phyloP scores from a whole-genome alignment of 1,284 basidiomycete species.

The Apiotrichum mycotoxinovorans region DNA sequence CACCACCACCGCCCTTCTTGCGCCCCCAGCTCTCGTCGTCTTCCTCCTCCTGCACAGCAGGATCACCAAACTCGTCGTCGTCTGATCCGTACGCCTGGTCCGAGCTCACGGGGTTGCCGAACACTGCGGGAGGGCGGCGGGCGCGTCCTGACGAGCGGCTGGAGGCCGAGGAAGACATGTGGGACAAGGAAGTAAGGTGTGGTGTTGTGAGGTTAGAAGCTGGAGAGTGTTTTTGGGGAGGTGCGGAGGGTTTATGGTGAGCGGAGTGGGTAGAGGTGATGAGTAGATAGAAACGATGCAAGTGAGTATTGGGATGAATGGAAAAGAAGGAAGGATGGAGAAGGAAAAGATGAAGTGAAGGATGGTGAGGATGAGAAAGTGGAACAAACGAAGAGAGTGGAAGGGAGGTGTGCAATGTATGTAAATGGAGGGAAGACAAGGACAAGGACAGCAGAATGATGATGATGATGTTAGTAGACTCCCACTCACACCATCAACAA shows the following conservation, averaged over 20 bases:
- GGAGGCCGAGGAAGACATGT: background rate
- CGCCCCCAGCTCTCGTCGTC: conserved; percentile 27
- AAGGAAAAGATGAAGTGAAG: background rate
- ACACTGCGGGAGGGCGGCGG: background rate
- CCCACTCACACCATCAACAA: no score
- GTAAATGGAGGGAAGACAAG: background rate
- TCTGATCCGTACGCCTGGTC: conserved; percentile 51
- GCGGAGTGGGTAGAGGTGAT: background rate
- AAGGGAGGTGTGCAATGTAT: background rate
- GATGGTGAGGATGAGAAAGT: background rate
- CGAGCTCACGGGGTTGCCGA: conserved; percentile 1
- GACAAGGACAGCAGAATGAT: no score
- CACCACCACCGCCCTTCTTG: conserved; percentile 14
- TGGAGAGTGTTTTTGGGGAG: no score
- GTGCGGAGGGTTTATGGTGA: no score
- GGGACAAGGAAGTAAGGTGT: no score
- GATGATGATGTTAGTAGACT: no score
- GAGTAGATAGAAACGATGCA: background rate
- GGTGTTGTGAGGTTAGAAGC: background rate
- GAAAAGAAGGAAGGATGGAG: background rate
- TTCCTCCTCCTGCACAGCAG: conserved; percentile 15
- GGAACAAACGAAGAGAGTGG: background rate
- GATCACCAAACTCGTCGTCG: conserved; percentile 37
- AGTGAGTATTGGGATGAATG: no score
- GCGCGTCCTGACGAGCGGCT: conserved; percentile 1